Base-by-base conservation (phyloP, 1,284 basidiomycete genomes). In the Psilocybe mexicana region DNA sequence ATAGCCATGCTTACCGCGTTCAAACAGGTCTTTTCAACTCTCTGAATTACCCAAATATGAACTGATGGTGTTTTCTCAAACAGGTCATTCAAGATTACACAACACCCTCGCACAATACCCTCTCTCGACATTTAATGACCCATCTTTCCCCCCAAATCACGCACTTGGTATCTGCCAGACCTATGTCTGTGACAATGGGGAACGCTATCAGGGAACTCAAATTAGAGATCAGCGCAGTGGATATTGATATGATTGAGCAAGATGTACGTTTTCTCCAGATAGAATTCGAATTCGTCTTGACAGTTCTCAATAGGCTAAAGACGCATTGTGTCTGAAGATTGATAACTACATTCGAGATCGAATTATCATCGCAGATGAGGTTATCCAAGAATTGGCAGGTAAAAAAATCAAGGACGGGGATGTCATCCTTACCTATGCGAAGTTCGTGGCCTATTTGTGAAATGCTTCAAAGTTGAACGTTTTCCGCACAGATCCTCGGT, bases 141-240 rank as follows among this genome's bases (percentile, higher is more conserved):
- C 85, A 94, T 73, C 80, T 95, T 38, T 93, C 92, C 5, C 92
- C 93, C 14, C 95, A 97, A 80, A 96, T 97, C 64, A 89, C 86
- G 26, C 90, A 95, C 74, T 83, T 96, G 14, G 92, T 94, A 14
- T 84, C 90, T 54, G 90, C 92, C 28, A 80, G 95, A 52, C 92
- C 93, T 0, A 90, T 96, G 87, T 92, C 92, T n/a, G 87, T 94
- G n/a, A 93, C 93, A 26, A 94, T 95, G 86, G 94, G 93, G 0
- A 96, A 96, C 68, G 94, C 94, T 0, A 94, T 95, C 64, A 85
- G 96, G 58, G 93, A 96, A 73, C 81, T 99, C 68, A 99, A 99
- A 78, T 82, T 97, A 60, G 94, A 98, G 70, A 98, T 99, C 71
- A 96, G 93, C 69, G 85, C 86, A 23, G 87, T 94, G 47, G 92